Evolutionary conservation across 1,284 basidiomycete species (phyloP).

Genomic region (Pascua sp.): DNA sequence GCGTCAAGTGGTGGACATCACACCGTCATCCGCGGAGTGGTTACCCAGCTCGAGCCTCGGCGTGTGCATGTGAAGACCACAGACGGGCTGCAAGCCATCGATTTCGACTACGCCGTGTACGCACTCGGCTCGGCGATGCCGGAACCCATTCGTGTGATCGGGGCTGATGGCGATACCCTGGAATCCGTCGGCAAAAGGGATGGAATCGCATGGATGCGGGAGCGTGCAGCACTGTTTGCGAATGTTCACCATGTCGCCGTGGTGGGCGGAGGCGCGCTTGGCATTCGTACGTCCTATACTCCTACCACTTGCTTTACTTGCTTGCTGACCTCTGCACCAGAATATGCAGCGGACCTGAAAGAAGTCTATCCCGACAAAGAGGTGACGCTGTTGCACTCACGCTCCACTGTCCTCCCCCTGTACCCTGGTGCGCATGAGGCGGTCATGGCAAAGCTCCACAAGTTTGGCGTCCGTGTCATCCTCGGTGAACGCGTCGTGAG

Average conservation of each 20-base stretch:
- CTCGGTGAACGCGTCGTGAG: conserved; percentile 48
- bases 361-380: conserved; percentile 47
- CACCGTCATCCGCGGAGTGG: too few species aligned
- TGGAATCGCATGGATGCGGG: conserved; percentile 21
- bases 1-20: too few species aligned
- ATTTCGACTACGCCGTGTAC: conserved; percentile 52
- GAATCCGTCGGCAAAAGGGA: too few species aligned
- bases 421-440: conserved; percentile 50
- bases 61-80: too few species aligned
- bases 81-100: too few species aligned
- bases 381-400: conserved; percentile 53
- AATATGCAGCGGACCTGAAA: conserved; percentile 53
- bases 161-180: conserved; percentile 16
- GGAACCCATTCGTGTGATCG: conserved; percentile 44
- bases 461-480: conserved; percentile 49
- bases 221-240: not conserved
- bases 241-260: conserved; percentile 41
- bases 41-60: too few species aligned
- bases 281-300: conserved; percentile 29
- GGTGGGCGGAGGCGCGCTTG: conserved; percentile 53
- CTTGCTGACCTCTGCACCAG: conserved; percentile 7
- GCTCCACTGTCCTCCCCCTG: conserved; percentile 48
- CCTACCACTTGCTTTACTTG: too few species aligned
- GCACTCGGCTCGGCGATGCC: conserved; percentile 47
- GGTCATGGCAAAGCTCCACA: conserved; percentile 38